Conservation (phyloP, 495 filamentous ascomycete species). For the Pseudomonodictys pantanalensis region DNA sequence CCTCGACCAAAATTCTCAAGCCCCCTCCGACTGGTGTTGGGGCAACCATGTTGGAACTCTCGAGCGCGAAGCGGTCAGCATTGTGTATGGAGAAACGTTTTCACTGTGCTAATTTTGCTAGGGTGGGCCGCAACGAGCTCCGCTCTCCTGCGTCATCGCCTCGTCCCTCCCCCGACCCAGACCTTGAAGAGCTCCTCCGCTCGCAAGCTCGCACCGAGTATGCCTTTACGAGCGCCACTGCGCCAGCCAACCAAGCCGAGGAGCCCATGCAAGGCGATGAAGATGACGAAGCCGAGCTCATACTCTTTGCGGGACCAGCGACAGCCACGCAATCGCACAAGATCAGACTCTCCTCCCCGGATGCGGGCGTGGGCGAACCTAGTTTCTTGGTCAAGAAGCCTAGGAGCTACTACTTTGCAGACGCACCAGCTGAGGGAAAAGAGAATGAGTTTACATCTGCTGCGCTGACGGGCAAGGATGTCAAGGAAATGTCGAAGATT, state of each 20-base stretch:
- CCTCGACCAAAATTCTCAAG: too few species aligned
- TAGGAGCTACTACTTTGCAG: conserved; percentile 47
- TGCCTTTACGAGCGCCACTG: too few species aligned
- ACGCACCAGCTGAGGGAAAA: conserved; percentile 37
- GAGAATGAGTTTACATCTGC: conserved; percentile 38
- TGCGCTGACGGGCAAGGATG: conserved; percentile 48
- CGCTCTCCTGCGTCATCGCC: conserved; percentile 34
- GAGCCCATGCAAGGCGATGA: too few species aligned
- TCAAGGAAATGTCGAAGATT: conserved; percentile 40
- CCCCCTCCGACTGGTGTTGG: too few species aligned
- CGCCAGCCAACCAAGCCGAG: too few species aligned
- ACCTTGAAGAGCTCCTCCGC: conserved; percentile 22
- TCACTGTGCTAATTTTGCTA: conserved; percentile 29
- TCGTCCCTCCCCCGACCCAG: conserved; percentile 29
- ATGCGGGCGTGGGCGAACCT: conserved; percentile 27
- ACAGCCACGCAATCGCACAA: conserved; percentile 12
- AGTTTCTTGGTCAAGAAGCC: conserved; percentile 47
- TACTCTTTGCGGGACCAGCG: conserved; percentile 48
- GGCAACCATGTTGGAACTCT: too few species aligned
- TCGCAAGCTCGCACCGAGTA: conserved; percentile 1
- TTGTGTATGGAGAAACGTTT: too few species aligned
- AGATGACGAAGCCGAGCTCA: conserved; percentile 48
- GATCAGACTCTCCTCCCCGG: conserved; percentile 28
- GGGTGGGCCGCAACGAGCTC: conserved; percentile 54
- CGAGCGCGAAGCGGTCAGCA: too few species aligned